Percentiles rank a stretch among this genome's conserved stretches.
Conservation (phyloP, 2,329 filamentous ascomycete genomes). For the Chrysoporthe deuterocubensis region DNA sequence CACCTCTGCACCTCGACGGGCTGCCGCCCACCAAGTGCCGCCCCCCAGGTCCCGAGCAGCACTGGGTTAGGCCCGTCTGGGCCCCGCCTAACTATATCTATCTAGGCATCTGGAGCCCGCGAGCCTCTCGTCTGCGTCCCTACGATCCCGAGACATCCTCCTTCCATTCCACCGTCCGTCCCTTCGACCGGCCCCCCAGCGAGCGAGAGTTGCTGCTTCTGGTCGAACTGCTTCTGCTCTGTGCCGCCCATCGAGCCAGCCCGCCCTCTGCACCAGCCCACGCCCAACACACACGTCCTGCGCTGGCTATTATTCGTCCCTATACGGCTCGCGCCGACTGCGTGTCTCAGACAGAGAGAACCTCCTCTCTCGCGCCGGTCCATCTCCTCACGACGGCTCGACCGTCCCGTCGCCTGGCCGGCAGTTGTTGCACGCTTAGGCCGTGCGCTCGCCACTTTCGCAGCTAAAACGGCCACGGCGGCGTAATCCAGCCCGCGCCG, state of each 20-base stretch:
- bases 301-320: neutral
- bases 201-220: too few relatives aligned
- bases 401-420: neutral
- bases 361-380: neutral
- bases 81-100: slow-evolving; percentile 8
- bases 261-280: too few relatives aligned
- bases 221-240: neutral
- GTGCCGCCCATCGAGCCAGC: neutral
- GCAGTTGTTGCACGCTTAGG: neutral
- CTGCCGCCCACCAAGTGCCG: neutral
- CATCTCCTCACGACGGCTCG: neutral
- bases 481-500: neutral
- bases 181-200: neutral
- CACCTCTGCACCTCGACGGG: neutral
- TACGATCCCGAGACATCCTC: neutral
- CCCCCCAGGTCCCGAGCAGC: neutral
- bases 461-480: too few relatives aligned
- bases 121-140: neutral
- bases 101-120: neutral
- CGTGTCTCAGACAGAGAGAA: neutral
- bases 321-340: neutral
- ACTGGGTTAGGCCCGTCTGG: neutral
- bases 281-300: neutral
- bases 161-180: neutral
- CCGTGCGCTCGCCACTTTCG: too few relatives aligned